Evolutionary conservation across 306 rosid species (phyloP).

Genomic region (Oxytropis ochrocephala): DNA sequence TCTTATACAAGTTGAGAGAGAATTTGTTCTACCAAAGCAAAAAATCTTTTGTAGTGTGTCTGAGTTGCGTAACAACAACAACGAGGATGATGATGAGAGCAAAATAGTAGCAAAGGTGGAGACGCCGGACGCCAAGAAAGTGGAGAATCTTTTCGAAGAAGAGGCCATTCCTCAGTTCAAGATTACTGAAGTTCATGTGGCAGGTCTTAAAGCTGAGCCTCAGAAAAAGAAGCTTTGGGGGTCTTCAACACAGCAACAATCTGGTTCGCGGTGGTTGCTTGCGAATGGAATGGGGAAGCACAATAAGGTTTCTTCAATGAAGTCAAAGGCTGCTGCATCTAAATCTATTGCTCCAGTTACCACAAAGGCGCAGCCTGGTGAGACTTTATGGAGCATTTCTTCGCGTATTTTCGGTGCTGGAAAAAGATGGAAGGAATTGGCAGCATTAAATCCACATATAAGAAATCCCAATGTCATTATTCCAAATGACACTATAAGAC

Average conservation of each 20-base stretch:
- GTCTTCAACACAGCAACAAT: constrained; percentile 58
- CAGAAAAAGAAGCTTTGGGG: constrained; percentile 70
- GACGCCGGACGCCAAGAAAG: constrained; percentile 30
- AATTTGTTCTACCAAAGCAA: constrained; percentile 75
- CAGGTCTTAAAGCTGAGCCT: constrained; percentile 51
- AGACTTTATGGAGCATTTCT: constrained; percentile 82
- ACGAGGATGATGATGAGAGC: constrained; percentile 41
- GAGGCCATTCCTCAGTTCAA: constrained; percentile 61
- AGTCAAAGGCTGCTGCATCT: constrained; percentile 47
- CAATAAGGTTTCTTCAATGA: constrained; percentile 53
- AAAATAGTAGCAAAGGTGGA: constrained; percentile 34
- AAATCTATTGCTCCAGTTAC: constrained; percentile 47
- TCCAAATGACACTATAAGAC: constrained; percentile 47
- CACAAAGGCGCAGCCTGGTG: constrained; percentile 66
- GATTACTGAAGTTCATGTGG: constrained; percentile 81
- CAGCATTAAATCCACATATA: constrained; percentile 48
- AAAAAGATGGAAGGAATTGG: constrained; percentile 56
- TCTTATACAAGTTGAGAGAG: constrained; percentile 92
- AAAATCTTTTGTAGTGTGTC: constrained; percentile 57
- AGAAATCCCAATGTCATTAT: constrained; percentile 73
- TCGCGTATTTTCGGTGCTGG: constrained; percentile 48
- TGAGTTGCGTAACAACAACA: constrained; percentile 28
- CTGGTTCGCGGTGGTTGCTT: constrained; percentile 91
- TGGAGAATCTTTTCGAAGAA: constrained; percentile 40
- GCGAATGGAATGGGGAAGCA: constrained; percentile 85